phyloP scores from a whole-genome alignment of 768 basidiomycete genomes.

The Leccinum fibrillosum region DNA sequence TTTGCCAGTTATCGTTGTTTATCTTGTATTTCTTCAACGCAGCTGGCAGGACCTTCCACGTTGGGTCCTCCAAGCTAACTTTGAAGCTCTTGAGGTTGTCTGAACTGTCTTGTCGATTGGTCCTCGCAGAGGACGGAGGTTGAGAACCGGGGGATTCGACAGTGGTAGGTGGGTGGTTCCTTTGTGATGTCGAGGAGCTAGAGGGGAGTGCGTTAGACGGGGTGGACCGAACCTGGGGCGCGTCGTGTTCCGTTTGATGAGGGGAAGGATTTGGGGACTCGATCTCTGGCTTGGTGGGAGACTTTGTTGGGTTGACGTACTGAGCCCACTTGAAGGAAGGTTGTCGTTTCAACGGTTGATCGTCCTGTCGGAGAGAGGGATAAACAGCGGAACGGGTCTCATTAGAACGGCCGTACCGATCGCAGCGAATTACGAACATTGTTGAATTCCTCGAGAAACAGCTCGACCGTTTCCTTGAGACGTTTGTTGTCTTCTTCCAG shows the following conservation, averaged over 20 bases:
- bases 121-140: constrained; percentile 24
- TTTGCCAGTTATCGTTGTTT: constrained; percentile 97
- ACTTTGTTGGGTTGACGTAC: constrained; percentile 71
- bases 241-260: constrained; percentile 73
- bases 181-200: constrained; percentile 31
- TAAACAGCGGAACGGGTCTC: constrained; percentile 7
- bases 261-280: constrained; percentile 83
- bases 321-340: constrained; percentile 89
- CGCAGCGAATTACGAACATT: constrained; percentile 37
- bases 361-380: constrained; percentile 25
- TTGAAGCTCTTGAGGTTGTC: constrained; percentile 92
- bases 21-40: constrained; percentile 99
- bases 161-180: constrained; percentile 24
- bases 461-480: constrained; percentile 58
- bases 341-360: constrained; percentile 58
- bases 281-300: constrained; percentile 72
- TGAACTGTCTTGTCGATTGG: constrained; percentile 62
- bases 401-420: constrained; percentile 13
- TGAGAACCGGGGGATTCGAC: constrained; percentile 30
- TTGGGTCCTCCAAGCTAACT: constrained; percentile 96
- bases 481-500: constrained; percentile 80
- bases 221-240: constrained; percentile 33
- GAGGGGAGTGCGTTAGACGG: constrained; percentile 15
- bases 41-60: constrained; percentile 97
- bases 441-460: constrained; percentile 64